Conservation (phyloP, 306 rosid species). For the Gastrolobium villosum region DNA sequence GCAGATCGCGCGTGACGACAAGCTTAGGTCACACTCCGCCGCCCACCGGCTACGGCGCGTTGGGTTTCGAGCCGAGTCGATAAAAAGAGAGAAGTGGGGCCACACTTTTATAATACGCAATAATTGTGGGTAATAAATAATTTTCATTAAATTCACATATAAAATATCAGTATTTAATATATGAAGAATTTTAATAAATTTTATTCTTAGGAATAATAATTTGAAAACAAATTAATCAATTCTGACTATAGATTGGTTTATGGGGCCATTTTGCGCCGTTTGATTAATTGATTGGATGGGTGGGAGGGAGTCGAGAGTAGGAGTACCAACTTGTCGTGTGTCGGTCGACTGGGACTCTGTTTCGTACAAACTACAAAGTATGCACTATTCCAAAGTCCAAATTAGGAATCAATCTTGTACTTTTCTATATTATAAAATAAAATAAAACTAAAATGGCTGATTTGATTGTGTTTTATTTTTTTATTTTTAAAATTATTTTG, state of each 20-base stretch:
- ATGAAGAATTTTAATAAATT: too few relatives aligned
- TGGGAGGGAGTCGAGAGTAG: constrained; percentile 27
- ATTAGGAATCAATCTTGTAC: constrained; percentile 7
- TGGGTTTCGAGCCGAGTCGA: constrained; percentile 47
- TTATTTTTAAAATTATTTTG: too few relatives aligned
- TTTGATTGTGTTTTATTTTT: too few relatives aligned
- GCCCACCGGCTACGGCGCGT: constrained; percentile 56
- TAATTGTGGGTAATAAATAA: too few relatives aligned
- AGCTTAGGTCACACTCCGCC: constrained; percentile 57
- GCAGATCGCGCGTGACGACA: constrained; percentile 74
- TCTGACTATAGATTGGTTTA: not conserved
- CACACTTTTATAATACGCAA: too few relatives aligned
- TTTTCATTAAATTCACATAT: too few relatives aligned
- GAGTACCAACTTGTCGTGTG: constrained; percentile 38
- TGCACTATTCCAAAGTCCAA: constrained; percentile 30
- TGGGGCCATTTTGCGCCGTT: constrained; percentile 53
- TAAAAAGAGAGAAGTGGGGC: not conserved
- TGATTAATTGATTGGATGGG: constrained; percentile 48
- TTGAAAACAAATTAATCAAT: too few relatives aligned
- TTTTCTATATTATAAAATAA: not conserved
- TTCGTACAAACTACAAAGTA: not conserved
- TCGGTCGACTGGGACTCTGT: constrained; percentile 41
- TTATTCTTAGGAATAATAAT: too few relatives aligned
- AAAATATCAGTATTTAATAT: too few relatives aligned
- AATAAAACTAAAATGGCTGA: too few relatives aligned